Conservation (phyloP, 2,329 filamentous ascomycete species). For the Fusarium compactum region DNA sequence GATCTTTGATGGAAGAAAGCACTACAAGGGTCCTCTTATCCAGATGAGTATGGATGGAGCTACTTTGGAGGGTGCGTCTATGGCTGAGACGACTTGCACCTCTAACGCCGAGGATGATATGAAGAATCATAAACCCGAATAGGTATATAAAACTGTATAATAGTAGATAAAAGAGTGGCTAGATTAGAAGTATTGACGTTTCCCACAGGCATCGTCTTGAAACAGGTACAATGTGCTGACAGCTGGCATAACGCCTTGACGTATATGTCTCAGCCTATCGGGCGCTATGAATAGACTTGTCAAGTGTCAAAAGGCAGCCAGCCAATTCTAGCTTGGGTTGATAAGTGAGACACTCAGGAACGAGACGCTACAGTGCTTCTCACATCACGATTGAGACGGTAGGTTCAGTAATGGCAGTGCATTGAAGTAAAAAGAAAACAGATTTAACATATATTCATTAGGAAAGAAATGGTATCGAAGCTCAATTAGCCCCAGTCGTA, state of each 20-base stretch:
- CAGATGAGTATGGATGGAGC: conserved; percentile 36
- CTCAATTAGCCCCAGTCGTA: neutral
- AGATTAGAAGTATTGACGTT: neutral
- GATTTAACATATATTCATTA: neutral
- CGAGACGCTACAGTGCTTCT: neutral
- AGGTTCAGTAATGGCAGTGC: neutral
- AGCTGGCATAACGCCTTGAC: neutral
- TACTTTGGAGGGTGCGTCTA: conserved; percentile 32
- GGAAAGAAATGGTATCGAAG: neutral
- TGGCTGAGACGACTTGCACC: conserved; percentile 37
- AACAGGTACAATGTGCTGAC: too few species aligned
- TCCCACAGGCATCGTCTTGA: too few species aligned
- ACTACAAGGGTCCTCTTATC: conserved; percentile 56
- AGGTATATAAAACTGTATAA: neutral
- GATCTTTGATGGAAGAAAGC: conserved; percentile 62
- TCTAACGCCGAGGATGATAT: conserved; percentile 32
- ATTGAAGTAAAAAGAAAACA: neutral
- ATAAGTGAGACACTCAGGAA: neutral
- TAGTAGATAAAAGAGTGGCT: neutral
- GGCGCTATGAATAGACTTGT: neutral
- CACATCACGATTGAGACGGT: neutral
- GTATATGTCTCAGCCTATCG: neutral
- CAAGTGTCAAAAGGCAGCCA: neutral
- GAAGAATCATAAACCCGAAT: conserved; percentile 5
- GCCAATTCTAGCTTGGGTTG: neutral